Base-by-base conservation (phyloP, 169 alveolate species). In the Plasmodium relictum region DNA sequence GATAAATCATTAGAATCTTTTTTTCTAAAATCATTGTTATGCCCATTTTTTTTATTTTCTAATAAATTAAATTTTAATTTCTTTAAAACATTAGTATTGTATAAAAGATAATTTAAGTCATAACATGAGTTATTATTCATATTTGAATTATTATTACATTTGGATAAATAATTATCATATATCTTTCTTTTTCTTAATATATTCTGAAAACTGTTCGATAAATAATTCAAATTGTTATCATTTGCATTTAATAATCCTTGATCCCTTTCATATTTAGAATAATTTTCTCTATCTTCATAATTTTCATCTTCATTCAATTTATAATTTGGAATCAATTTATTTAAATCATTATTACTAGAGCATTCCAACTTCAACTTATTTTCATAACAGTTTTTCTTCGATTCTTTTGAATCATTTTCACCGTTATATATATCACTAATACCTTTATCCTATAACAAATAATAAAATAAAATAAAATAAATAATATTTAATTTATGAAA, bases 31-130 rank as follows among this genome's bases (percentile, higher is more conserved):
- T 73, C 86, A 2, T 26, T 16, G 6, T 18, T 52, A 18, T 24
- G 31, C 0, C 61, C 41, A 74, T 22, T 37, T 56, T 78, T 78
- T 6, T 78, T 78, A 8, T 45, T 69, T 41, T 78, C 89, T 18
- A 78, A 16, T 61, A 78, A 45, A 48, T 78, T 78, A 20, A 56
- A 45, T 70, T 78, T 78, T 58, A 78, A 18, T 58, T 78, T 78
- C 9, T 78, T 78, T 7, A 78, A n/a, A 26, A 78, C 63, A 22
- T 78, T 78, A 3, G 71, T 24, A 41, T 78, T 78, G 45, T 72
- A 52, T 56, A 78, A 69, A 14, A 78, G 52, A 50, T 78, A 78
- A 54, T 37, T 78, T 39, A 78, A 20, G 31, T 78, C 89, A 14
- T 63, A 20, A 26, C 31, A 56, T 5, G 69, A 50, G 16, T 31